These are phyloP conservation scores for Nitzschia sp. DNA, from an alignment of 108 stramenopile genomes.

Conservation along the genomic window DNA sequence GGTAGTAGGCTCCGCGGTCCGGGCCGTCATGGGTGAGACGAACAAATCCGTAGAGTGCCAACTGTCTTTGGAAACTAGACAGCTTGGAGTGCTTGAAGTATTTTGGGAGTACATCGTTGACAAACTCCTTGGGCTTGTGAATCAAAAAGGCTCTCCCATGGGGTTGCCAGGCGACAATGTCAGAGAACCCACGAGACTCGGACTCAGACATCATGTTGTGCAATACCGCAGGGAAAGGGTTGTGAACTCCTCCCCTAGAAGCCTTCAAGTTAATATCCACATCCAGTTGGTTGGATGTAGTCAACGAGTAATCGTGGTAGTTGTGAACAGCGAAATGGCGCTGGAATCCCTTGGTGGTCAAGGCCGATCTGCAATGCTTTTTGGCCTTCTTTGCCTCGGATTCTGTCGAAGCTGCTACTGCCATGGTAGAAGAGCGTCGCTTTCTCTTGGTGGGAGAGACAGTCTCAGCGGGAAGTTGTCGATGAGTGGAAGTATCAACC, in stretches of 20 bases:
- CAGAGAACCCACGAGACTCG: constrained; percentile 40
- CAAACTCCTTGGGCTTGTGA: constrained; percentile 72
- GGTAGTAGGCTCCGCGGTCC: constrained; percentile 42
- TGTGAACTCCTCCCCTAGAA: constrained; percentile 55
- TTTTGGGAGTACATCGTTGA: constrained; percentile 65
- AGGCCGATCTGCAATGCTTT: constrained; percentile 38
- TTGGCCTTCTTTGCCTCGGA: background rate
- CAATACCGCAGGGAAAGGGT: constrained; percentile 65
- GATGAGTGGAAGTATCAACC: no score
- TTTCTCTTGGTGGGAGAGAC: no score
- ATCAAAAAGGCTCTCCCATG: constrained; percentile 79
- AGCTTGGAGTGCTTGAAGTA: constrained; percentile 44
- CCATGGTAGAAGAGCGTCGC: no score
- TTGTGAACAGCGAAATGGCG: constrained; percentile 70
- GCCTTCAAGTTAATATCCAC: constrained; percentile 3
- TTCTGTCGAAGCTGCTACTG: background rate
- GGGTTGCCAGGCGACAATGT: constrained; percentile 72
- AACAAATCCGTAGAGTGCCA: constrained; percentile 71
- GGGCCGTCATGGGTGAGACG: constrained; percentile 46
- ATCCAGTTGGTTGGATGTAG: constrained; percentile 27
- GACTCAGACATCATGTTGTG: constrained; percentile 65
- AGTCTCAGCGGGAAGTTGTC: no score
- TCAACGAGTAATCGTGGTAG: constrained; percentile 61
- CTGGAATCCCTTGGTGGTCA: constrained; percentile 60
- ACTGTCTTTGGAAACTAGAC: constrained; percentile 40